Base-by-base conservation (phyloP, 177 flowering plant genomes). In the Tripterygium wilfordii region DNA sequence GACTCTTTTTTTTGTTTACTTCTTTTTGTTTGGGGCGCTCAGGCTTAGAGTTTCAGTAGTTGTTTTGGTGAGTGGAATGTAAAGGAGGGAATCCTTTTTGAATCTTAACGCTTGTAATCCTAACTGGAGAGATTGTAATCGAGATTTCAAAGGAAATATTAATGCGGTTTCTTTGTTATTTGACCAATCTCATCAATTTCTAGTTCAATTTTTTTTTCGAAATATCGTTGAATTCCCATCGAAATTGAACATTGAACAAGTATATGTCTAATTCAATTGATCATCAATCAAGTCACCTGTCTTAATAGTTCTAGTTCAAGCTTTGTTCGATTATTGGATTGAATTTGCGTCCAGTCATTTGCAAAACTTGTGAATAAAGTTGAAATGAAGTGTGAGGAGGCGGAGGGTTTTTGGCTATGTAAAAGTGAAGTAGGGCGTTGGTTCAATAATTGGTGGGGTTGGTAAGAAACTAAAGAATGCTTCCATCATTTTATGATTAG, bases 381-480 rank as follows among this genome's bases (percentile, higher is more conserved):
- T 26, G 8, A 12, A 48, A 49, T 32, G 5, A 16, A 14, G 4
- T 8, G 40, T 10, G 31, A n/a, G 52, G 52, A 15, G 18, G 37
- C 1, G 14, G 46, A 17, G 49, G 20, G 24, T 13, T 23, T 29
- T 27, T 51, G 28, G 51, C 2, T 16, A 42, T 42, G 3, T 2
- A 32, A 20, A 23, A 8, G 33, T 14, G 9, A 15, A 9, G 21
- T 18, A 25, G 27, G 43, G 20, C 14, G 36, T 28, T 20, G 20
- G 45, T n/a, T 15, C 29, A 41, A 54, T 53, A 47, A 60, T 54
- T 36, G 54, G 44, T 37, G 40, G 55, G 50, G 44, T 45, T 48
- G 33, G 38, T 42, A 10, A 2, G 29, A 26, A 37, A 36, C n/a
- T n/a, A n/a, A n/a, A n/a, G n/a, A n/a, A n/a, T n/a, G n/a, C n/a